phyloP scores from a whole-genome alignment of 1,139 yeast genomes.

The Blastobotrys serpentis region DNA sequence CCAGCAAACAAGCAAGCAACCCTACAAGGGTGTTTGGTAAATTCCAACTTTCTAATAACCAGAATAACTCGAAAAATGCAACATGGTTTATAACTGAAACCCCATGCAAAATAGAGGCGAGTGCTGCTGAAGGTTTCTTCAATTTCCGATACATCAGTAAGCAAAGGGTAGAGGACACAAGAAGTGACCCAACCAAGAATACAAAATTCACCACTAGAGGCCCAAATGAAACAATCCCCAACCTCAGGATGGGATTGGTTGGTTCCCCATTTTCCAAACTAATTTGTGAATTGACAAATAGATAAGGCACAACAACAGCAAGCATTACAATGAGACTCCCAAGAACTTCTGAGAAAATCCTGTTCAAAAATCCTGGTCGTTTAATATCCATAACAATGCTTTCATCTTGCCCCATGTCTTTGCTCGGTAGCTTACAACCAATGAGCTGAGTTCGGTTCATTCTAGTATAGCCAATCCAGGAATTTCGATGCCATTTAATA shows the following conservation, averaged over 20 bases:
- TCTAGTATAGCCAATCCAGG: constrained; percentile 98
- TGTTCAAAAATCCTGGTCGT: constrained; percentile 50
- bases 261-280: constrained; percentile 52
- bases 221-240: constrained; percentile 49
- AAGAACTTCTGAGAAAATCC: constrained; percentile 53
- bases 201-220: constrained; percentile 55
- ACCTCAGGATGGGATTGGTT: constrained; percentile 55
- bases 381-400: constrained; percentile 29
- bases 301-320: constrained; percentile 56
- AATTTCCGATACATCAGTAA: constrained; percentile 95
- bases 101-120: constrained; percentile 94
- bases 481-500: constrained; percentile 97
- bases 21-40: constrained; percentile 58
- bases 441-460: constrained; percentile 95
- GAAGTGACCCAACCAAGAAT: constrained; percentile 46
- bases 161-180: constrained; percentile 54
- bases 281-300: constrained; percentile 69
- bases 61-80: constrained; percentile 56
- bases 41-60: constrained; percentile 65
- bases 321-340: constrained; percentile 48
- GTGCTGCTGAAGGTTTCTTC: constrained; percentile 89
- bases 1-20: constrained; percentile 51
- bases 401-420: constrained; percentile 23
- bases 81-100: constrained; percentile 58
- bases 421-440: constrained; percentile 49